Evolutionary conservation across 2,329 filamentous ascomycete genomes (phyloP), one percentile per base, ranked within the genome.

Genomic region (Ceratocystis colombiana): DNA sequence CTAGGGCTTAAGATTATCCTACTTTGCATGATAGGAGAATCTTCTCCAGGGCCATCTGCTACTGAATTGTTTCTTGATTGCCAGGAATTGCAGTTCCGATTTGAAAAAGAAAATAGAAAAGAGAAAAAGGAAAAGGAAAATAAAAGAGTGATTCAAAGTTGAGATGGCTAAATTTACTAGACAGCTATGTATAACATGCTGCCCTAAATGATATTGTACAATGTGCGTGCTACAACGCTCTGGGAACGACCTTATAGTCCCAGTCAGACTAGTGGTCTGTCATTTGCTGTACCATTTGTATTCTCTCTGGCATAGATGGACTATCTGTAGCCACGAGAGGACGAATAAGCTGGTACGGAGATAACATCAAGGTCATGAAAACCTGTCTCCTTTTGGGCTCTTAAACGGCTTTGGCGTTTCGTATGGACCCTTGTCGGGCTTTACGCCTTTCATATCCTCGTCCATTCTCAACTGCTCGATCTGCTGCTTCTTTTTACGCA

Each of bases 371-470:
- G 22, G n/a, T 75, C 74, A 84, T 50, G 88, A 83, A 72, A 99
- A 95, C 44, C 94, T 82, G 77, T 97, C 92, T 2, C 94, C 94
- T 75, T 90, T 95, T 68, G 80, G 84, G 76, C 87, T 88, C 71
- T 83, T 79, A 76, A 87, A 97, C 66, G 91, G 88, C 71, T 84
- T 80, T 64, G 79, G 80, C 41, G 88, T 87, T 78, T 97, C 92
- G 76, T 95, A 97, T 77, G 76, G 69, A 77, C 78, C 69, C 75
- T 74, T 71, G 69, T 75, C 71, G 72, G 76, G 72, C 75, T 77
- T 53, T 61, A 28, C 25, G 30, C 48, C 64, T 25, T 30, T 20
- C 3, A 33, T 28, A 7, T 67, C 64, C 22, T 68, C 53, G 10
- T 64, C 61, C 12, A 61, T 37, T 45, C 62, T 61, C 57, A 69